Evolutionary conservation across 2,329 filamentous ascomycete genomes (phyloP), one percentile per base, ranked within the genome.

Genomic region (Volutella citrinella): DNA sequence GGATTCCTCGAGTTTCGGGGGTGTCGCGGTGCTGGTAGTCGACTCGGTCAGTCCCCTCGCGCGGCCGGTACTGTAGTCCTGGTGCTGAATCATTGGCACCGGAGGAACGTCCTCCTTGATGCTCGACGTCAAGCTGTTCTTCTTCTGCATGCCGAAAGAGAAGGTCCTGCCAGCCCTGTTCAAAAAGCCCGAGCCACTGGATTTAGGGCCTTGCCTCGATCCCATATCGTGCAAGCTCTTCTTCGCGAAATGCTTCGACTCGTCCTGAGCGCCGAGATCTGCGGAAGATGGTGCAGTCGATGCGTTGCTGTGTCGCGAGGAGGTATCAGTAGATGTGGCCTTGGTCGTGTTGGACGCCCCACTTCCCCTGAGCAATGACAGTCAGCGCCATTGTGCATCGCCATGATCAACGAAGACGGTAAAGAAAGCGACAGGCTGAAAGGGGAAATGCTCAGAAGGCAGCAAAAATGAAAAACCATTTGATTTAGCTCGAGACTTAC

Each of bases 291-390:
- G 74, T 21, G 76, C 66, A 22, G 76, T 80, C n/a, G 76, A 80
- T 32, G 68, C 72, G 57, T 77, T 77, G 57, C 76, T 80, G 54
- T 80, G 73, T 51, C 76, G 71, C 30, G 76, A 80, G 20, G 76
- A 80, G 48, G 73, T 75, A 57, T 80, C 76, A 45, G 70, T 74
- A 33, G 74, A 78, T 31, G 68, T 69, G 40, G 73, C 73, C 58
- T 79, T 76, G 39, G 76, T 80, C 22, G 72, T 78, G 56, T 78
- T 79, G 49, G 76, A 79, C 26, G 75, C 72, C 47, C 74, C 74
- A 61, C 75, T 79, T 57, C 72, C 74, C 51, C 74, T 78, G 55
- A 48, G 54, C 45, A 54, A 54, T n/a, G n/a, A n/a, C 55, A 59
- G 56, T 67, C 56, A 66, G 60, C 56, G 47, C 46, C 46, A 44